Base-by-base conservation (phyloP, 2,329 filamentous ascomycete species). In the Trichoderma arundinaceum region DNA sequence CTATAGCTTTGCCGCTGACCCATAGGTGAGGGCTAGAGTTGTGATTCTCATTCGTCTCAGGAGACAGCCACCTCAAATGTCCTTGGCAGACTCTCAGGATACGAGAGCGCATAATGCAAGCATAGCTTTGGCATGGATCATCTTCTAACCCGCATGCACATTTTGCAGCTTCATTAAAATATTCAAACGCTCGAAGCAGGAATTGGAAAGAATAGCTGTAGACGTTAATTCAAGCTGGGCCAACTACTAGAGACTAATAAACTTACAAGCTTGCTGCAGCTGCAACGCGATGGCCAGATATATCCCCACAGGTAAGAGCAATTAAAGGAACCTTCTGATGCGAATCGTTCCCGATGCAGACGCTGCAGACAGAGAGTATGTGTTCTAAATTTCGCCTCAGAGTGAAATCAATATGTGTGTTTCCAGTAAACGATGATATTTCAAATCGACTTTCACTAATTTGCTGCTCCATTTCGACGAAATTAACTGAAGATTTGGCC, bases 321-420 rank as follows among this genome's bases (percentile, higher is more conserved):
- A n/a, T 22, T 38, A 41, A 6, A 9, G 32, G 13, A 22, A 22
- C 32, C 4, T 17, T 1, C 1, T 12, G 7, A 1, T n/a, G 8
- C 15, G 10, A 10, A 2, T 13, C 17, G 9, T 9, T 43, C 2
- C n/a, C 12, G 5, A 22, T 3, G 0, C 41, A 41, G 12, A 59
- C 48, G 43, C 41, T 48, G 32, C 56, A 59, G 19, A 59, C 56
- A 10, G 56, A 59, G 10, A 59, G 22, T 7, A 59, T 59, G 17
- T 59, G 56, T 12, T 59, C 56, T 2, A 59, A 22, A 22, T 59
- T 59, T 33, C 56, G 56, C 10, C n/a, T 15, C 32, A 59, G 13
- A 6, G 5, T 33, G 38, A 59, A 59, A 13, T 59, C 41, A 10
- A 59, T 28, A 19, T 38, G 56, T 22, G n/a, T 22, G 6, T 38